A percentile compares a stretch with the other conserved stretches of the same genome.
Conservation (phyloP, 2,329 filamentous ascomycete genomes). For the Epicoccum nigrum region DNA sequence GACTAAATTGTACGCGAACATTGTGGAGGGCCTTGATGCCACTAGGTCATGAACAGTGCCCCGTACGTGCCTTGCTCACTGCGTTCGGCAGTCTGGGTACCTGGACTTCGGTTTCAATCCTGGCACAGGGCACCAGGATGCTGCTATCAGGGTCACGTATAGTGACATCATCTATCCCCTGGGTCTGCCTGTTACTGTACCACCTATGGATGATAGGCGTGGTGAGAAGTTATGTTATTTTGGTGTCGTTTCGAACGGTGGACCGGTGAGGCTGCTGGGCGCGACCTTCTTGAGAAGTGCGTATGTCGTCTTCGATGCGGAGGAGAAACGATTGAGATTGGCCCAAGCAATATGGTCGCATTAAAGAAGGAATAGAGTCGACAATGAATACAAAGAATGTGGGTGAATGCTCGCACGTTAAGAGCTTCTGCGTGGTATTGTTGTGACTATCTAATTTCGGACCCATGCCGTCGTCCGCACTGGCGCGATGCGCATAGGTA, state of each 20-base stretch:
- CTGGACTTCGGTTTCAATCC: background rate
- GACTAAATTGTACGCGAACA: slow-evolving; percentile 11
- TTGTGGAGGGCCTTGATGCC: slow-evolving; percentile 13
- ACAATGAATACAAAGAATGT: background rate
- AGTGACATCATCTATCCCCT: slow-evolving; percentile 22
- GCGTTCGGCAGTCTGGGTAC: background rate
- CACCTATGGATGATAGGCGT: slow-evolving; percentile 9
- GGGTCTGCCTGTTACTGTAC: slow-evolving; percentile 16
- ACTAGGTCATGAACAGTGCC: slow-evolving; percentile 6
- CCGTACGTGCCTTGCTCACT: slow-evolving; percentile 21
- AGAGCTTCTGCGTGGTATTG: slow-evolving; percentile 5
- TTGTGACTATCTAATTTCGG: slow-evolving; percentile 6
- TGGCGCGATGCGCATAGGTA: slow-evolving; percentile 17
- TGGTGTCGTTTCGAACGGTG: slow-evolving; percentile 40
- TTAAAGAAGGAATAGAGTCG: background rate
- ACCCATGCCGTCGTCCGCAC: slow-evolving; percentile 17
- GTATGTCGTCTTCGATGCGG: slow-evolving; percentile 21
- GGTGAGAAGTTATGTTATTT: slow-evolving; percentile 22
- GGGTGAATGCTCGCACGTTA: background rate
- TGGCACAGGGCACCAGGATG: background rate
- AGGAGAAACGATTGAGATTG: slow-evolving; percentile 10
- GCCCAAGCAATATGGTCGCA: slow-evolving; percentile 5
- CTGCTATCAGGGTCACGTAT: slow-evolving; percentile 13
- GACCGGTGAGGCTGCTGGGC: slow-evolving; percentile 15
- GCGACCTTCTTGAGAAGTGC: slow-evolving; percentile 18